Base-by-base conservation (phyloP, 2,329 filamentous ascomycete species). In the Neoarthrinium moseri region DNA sequence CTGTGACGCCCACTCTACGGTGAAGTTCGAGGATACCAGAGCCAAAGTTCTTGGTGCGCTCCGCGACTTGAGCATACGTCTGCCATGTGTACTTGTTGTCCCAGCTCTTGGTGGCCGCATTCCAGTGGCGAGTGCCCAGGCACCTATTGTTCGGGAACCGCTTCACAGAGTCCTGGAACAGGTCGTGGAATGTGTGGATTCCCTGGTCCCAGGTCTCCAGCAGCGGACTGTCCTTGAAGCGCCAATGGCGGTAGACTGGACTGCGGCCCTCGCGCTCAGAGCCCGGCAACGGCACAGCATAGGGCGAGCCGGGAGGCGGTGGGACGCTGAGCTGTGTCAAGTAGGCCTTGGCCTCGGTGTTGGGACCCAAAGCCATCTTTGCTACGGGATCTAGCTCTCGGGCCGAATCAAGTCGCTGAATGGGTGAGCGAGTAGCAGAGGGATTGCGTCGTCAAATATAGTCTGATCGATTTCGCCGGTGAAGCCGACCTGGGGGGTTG, bases 11-110 rank as follows among this genome's bases (percentile, higher is more conserved):
- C 51, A 82, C 73, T 57, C 82, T 77, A 62, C 86, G 79, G 67
- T 95, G 89, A 55, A 97, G 70, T 67, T 94, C 86, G 30, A 91
- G 84, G 38, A 97, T 68, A 48, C 92, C 94, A 30, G 86, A 87
- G 52, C 94, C 94, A 56, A 96, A 80, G 65, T 94, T 89, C 62
- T 86, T 87, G 61, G 89, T 83, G 62, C 91, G 81, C 70, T 81
- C 78, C 49, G 86, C 84, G n/a, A 92, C 79, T 50, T 94, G 83
- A 58, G 75, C 77, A 60, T 95, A 97, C 48, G 85, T 88, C 57
- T 91, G 71, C 91, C 91, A 97, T 49, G 84, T 77, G 63, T 87
- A 99, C 54, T 81, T 81, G 48, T 86, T 83, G 51, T 80, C 77
- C 68, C 81, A 96, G 2, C 79, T 78, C 71, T 91, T 86, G 39